Conservation (phyloP, 1,284 basidiomycete species). For the Leucoagaricus sp. region DNA sequence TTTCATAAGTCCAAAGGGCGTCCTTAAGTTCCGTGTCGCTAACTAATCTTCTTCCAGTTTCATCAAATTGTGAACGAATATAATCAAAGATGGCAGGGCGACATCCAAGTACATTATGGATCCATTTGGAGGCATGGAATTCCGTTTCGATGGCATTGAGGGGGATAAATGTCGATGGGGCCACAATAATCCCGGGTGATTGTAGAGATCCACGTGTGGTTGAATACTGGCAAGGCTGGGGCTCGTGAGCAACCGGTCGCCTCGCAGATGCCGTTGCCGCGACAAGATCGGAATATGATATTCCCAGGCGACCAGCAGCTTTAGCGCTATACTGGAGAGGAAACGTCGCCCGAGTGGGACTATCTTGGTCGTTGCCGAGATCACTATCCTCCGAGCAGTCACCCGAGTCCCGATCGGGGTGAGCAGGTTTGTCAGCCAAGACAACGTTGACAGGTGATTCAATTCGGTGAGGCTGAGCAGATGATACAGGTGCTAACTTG, state of each 20-base stretch:
- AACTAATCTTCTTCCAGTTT: constrained; percentile 39
- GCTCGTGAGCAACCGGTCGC: constrained; percentile 13
- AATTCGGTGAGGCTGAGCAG: constrained; percentile 22
- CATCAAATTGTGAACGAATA: constrained; percentile 41
- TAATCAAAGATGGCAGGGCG: constrained; percentile 57
- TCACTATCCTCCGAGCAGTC: neutral
- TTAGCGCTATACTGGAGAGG: constrained; percentile 35
- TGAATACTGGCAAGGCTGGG: neutral
- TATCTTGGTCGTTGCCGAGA: constrained; percentile 10
- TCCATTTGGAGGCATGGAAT: constrained; percentile 66
- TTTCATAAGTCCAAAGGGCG: constrained; percentile 67
- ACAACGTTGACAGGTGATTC: neutral
- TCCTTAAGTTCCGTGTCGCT: constrained; percentile 50
- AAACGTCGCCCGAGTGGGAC: neutral
- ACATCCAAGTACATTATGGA: constrained; percentile 63
- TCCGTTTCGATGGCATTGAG: constrained; percentile 60
- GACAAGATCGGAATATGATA: constrained; percentile 37
- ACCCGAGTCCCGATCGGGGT: neutral
- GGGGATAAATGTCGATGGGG: constrained; percentile 58
- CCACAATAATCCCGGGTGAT: constrained; percentile 54
- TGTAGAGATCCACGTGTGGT: constrained; percentile 29
- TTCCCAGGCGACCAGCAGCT: constrained; percentile 46
- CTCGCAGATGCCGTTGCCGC: constrained; percentile 28
- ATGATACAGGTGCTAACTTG: constrained; percentile 48
- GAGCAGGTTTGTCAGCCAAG: neutral